Evolutionary conservation across 495 filamentous ascomycete genomes (phyloP), one percentile per base, ranked within the genome.

Genomic region (Haplographium delicatum): DNA sequence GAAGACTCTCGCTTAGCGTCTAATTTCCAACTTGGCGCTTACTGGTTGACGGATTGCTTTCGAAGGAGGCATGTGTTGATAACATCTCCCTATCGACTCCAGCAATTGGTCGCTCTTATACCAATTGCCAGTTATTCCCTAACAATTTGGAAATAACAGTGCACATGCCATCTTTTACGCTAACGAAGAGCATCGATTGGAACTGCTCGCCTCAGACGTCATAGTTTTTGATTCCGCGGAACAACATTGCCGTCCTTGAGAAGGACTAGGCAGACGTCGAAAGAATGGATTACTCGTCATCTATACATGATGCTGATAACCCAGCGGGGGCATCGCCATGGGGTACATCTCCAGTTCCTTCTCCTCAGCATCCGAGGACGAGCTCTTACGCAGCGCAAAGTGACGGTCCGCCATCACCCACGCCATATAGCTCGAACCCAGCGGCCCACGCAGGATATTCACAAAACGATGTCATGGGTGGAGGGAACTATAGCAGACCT

Each of bases 271-370:
- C n/a, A n/a, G n/a, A n/a, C n/a, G n/a, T n/a, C n/a, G n/a, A n/a
- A n/a, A 64, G 44, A 41, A 95, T 95, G 89, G 89, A 95, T 68
- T 95, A 93, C 68, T 88, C 88, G 43, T 67, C 84, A 45, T 76
- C 88, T 22, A 80, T 85, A 60, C 67, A 80, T 57, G 89, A 93
- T 65, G 80, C 81, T 11, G 86, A 90, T 6, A 72, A 88, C 57
- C 77, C 81, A 9, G 73, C 70, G 18, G 89, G 79, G 23, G 63
- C 78, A 30, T 90, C 87, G 6, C 88, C 89, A 16, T 95, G 89
- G 89, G 84, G 79, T 19, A 80, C 80, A 4, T 82, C 81, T 2
- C 79, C 76, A 7, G 61, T 63, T 10, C 63, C 72, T 10, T 88
- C 87, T 31, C 88, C 88, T 31, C 79, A 81, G 60, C 74, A 76